Evolutionary conservation across 192 early-diverging fungal genomes (phyloP).

Genomic region (Lunasporangiospora selenospora): DNA sequence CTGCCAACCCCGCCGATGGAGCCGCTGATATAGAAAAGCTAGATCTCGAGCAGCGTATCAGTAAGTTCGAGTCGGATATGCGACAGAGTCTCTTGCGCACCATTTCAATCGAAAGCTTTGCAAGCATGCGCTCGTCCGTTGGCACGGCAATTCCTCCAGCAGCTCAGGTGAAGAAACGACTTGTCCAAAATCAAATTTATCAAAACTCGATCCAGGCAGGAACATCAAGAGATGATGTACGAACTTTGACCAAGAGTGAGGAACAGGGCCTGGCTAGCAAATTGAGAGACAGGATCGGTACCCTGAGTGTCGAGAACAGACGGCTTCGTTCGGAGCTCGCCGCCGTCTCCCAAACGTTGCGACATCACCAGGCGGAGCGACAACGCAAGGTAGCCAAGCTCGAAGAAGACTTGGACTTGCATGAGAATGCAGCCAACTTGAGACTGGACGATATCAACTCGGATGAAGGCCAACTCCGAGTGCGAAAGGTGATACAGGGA

Average conservation of each 20-base stretch:
- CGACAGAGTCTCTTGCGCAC: conserved; percentile 31
- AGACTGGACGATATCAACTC: conserved; percentile 26
- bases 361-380: conserved; percentile 33
- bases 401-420: conserved; percentile 40
- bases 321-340: conserved; percentile 33
- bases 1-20: conserved; percentile 11
- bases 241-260: conserved; percentile 24
- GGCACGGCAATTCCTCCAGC: conserved; percentile 32
- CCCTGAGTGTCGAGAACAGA: conserved; percentile 36
- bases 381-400: conserved; percentile 33
- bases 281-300: conserved; percentile 34
- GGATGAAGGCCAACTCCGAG: conserved; percentile 37
- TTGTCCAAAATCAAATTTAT: conserved; percentile 11
- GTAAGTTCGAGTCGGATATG: conserved; percentile 43
- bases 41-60: conserved; percentile 38
- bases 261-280: conserved; percentile 35
- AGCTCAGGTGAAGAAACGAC: conserved; percentile 19
- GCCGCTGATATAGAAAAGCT: conserved; percentile 20
- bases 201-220: too few relatives aligned
- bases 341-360: conserved; percentile 15
- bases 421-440: conserved; percentile 17
- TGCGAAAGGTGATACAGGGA: conserved; percentile 47
- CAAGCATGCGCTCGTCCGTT: conserved; percentile 30
- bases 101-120: conserved; percentile 34
- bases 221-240: conserved; percentile 21